Base-by-base conservation (phyloP, 805 yeast species). In the Naumovozyma baii region DNA sequence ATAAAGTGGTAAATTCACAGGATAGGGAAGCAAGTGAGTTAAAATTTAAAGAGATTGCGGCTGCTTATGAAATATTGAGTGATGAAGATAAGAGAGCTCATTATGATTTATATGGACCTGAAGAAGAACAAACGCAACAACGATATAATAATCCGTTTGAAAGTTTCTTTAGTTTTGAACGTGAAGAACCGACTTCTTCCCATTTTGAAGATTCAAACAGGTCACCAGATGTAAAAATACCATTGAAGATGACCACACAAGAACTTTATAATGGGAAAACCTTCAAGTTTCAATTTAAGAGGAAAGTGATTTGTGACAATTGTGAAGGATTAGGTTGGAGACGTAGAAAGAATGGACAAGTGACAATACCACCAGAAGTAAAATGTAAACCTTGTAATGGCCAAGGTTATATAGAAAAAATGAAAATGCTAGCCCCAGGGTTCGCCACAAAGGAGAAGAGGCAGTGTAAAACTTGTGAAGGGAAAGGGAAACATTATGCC, bases 321-420 rank as follows among this genome's bases (percentile, higher is more conserved):
- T 90, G 98, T 63, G 64, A 70, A 31, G 96, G 96, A 2, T 62
- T 73, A 0, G 96, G 96, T 2, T 78, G 83, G 42, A 76, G 73
- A 46, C 41, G 55, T 17, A 46, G 46, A 38, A 47, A 44, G 30
- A 49, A 49, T 40, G 59, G 57, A 2, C 46, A 45, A 3, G 40
- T 46, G 2, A 47, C 51, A 18, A 42, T 42, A 61, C 76, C 46
- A 65, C 72, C 47, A 81, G 88, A 3, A 20, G 31, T 47, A 1
- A 46, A 42, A 30, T 92, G 97, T 67, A 64, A 68, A 1, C 58
- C 65, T 2, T 90, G 98, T 65, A 65, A 72, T 19, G 96, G 96
- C 2, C 60, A 65, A 26, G 96, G 97, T 2, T 59, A 60, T 30
- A 70, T 71, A 3, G 70, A 74, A 44, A 75, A 76, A 51, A 65